Percentiles rank a stretch among this genome's conserved stretches.
phyloP scores from a whole-genome alignment of 257 asterid genomes.

The Scutellaria galericulata region DNA sequence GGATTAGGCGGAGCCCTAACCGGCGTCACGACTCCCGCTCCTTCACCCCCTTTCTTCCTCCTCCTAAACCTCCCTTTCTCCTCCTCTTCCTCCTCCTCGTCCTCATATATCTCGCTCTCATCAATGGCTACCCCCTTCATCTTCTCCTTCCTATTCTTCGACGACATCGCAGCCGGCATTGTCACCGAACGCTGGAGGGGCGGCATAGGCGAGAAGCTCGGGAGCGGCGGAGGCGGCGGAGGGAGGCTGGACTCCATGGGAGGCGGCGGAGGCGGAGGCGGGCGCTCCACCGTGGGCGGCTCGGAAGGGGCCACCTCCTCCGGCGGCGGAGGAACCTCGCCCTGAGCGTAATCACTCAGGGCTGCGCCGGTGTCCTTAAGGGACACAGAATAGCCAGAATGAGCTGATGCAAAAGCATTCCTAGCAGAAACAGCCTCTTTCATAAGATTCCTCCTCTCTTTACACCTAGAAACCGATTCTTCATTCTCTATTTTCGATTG shows the following conservation, averaged over 20 bases:
- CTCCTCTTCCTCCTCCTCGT: constrained; percentile 54
- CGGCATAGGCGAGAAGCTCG: constrained; percentile 75
- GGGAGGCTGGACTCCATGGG: constrained; percentile 69
- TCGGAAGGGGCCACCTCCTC: constrained; percentile 40
- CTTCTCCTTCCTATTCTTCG: constrained; percentile 50
- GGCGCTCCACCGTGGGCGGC: constrained; percentile 51
- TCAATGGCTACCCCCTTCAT: constrained; percentile 56
- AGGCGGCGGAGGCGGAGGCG: constrained; percentile 72
- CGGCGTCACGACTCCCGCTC: constrained; percentile 44
- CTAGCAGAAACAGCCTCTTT: constrained; percentile 79
- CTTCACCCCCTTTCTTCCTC: constrained; percentile 54
- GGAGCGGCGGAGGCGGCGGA: constrained; percentile 78
- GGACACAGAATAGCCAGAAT: constrained; percentile 78
- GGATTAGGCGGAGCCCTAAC: constrained; percentile 57
- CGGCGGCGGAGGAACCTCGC: constrained; percentile 68
- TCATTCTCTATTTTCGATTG: constrained; percentile 92
- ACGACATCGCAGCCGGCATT: constrained; percentile 72
- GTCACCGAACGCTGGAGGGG: constrained; percentile 78
- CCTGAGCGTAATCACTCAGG: constrained; percentile 83
- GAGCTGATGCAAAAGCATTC: constrained; percentile 93
- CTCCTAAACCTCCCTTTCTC: constrained; percentile 45
- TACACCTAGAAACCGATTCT: constrained; percentile 92
- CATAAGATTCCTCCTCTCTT: constrained; percentile 84
- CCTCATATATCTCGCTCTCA: constrained; percentile 48
- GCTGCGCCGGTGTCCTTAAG: constrained; percentile 97